Conservation (phyloP, 345 rosid species). For the Ceriops zippeliana region DNA sequence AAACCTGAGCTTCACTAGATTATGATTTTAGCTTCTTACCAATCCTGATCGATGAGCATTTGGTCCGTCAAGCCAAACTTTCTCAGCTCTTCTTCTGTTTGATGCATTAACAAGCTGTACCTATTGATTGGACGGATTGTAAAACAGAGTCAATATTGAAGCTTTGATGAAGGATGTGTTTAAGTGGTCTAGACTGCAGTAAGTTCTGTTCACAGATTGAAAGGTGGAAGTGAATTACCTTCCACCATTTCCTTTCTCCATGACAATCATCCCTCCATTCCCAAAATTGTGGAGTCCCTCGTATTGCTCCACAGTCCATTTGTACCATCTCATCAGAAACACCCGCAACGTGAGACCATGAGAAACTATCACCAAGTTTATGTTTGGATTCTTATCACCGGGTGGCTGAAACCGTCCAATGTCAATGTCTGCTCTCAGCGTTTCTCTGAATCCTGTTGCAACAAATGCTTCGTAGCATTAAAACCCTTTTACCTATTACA, state of each 20-base stretch:
- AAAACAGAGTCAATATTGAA: neutral
- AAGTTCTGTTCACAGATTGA: too few relatives aligned
- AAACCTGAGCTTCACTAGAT: neutral
- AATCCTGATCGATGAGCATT: constrained; percentile 59
- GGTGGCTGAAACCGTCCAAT: constrained; percentile 56
- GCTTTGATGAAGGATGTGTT: neutral
- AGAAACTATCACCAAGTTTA: constrained; percentile 53
- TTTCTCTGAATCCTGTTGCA: constrained; percentile 55
- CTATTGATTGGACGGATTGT: constrained; percentile 14
- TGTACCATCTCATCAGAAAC: constrained; percentile 69
- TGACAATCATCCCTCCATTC: constrained; percentile 45
- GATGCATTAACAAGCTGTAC: constrained; percentile 50
- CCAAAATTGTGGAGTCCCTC: constrained; percentile 48
- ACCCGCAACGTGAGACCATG: constrained; percentile 59
- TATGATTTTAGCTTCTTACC: constrained; percentile 28
- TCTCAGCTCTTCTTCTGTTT: constrained; percentile 45
- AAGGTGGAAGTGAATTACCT: constrained; percentile 26
- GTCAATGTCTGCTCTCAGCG: constrained; percentile 53
- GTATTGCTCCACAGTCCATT: constrained; percentile 64
- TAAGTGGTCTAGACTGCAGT: too few relatives aligned
- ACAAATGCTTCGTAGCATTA: neutral
- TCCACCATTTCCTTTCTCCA: constrained; percentile 61
- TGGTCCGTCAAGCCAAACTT: constrained; percentile 54
- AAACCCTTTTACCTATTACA: neutral
- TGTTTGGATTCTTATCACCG: constrained; percentile 33